Percentiles rank a stretch among this genome's conserved stretches.
Evolutionary conservation across 768 basidiomycete species (phyloP).

Genomic region (Gloeostereum incarnatum): DNA sequence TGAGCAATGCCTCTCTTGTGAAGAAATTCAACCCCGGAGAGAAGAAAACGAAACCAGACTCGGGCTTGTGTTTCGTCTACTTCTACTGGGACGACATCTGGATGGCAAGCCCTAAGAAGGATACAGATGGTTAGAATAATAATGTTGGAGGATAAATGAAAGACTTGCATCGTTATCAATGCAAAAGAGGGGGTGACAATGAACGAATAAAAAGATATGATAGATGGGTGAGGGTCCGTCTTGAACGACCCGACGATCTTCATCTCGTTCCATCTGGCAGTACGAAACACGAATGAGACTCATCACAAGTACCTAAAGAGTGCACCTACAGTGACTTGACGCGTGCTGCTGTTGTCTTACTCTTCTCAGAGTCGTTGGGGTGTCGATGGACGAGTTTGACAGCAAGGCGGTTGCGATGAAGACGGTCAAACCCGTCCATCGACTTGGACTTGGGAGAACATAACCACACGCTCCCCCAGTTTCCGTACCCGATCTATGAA

Average conservation of each 20-base stretch:
- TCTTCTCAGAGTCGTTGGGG: slow-evolving; percentile 25
- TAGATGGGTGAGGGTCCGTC: slow-evolving; percentile 80
- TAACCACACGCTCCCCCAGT: slow-evolving; percentile 90
- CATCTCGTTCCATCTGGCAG: slow-evolving; percentile 92
- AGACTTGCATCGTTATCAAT: slow-evolving; percentile 80
- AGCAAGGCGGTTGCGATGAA: slow-evolving; percentile 56
- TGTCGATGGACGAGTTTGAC: slow-evolving; percentile 92
- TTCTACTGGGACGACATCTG: slow-evolving; percentile 81
- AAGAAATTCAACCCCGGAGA: slow-evolving; percentile 78
- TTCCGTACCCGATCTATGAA: slow-evolving; percentile 78
- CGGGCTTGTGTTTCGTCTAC: slow-evolving; percentile 72
- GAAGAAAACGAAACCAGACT: slow-evolving; percentile 74
- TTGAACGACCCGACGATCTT: slow-evolving; percentile 85
- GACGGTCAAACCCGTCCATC: slow-evolving; percentile 23
- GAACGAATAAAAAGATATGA: slow-evolving; percentile 91
- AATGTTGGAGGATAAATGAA: not conserved
- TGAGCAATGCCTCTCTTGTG: slow-evolving; percentile 81
- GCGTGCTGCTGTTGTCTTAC: slow-evolving; percentile 79
- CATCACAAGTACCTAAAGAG: slow-evolving; percentile 1
- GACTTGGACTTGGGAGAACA: slow-evolving; percentile 51
- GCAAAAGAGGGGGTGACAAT: slow-evolving; percentile 89
- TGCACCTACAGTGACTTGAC: slow-evolving; percentile 73
- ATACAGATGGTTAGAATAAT: slow-evolving; percentile 3
- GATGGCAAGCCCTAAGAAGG: slow-evolving; percentile 67
- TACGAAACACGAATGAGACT: not conserved